A percentile compares a stretch with the other conserved stretches of the same genome.
These are phyloP conservation scores for Globisporangium orthogonon DNA, from an alignment of 352 stramenopile genomes.

Conservation along the genomic window DNA sequence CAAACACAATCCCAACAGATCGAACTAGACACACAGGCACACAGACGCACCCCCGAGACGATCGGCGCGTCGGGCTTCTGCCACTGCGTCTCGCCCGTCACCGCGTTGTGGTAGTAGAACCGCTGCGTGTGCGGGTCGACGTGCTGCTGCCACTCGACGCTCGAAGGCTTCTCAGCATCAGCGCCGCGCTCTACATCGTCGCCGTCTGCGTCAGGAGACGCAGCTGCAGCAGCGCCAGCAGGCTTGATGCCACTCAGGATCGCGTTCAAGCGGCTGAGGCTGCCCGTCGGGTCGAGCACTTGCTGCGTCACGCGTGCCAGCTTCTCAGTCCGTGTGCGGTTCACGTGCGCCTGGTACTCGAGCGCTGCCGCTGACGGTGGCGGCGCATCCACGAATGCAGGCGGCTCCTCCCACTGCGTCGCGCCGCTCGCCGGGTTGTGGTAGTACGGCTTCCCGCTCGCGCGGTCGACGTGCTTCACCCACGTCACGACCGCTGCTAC, in stretches of 20 bases:
- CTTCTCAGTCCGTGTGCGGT: conserved; percentile 39
- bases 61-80: conserved; percentile 60
- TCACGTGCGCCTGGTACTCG: conserved; percentile 72
- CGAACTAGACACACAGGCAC: background rate
- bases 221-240: conserved; percentile 8
- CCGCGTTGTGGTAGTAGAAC: conserved; percentile 84
- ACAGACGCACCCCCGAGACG: conserved; percentile 55
- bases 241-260: conserved; percentile 58
- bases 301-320: conserved; percentile 52
- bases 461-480: conserved; percentile 66
- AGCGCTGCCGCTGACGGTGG: conserved; percentile 10
- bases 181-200: background rate
- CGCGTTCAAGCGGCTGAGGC: conserved; percentile 61
- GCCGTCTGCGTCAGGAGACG: background rate
- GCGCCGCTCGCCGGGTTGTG: conserved; percentile 48
- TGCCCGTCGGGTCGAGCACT: conserved; percentile 61
- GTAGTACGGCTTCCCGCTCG: conserved; percentile 71
- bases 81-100: conserved; percentile 77
- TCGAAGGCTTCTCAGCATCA: conserved; percentile 6
- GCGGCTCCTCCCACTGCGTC: conserved; percentile 70
- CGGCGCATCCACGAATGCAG: conserved; percentile 33
- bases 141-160: conserved; percentile 79
- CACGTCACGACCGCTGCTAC: conserved; percentile 20
- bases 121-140: conserved; percentile 71
- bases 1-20: background rate